Evolutionary conservation across 257 asterid species (phyloP).

Genomic region (Craterostigma plantagineum): DNA sequence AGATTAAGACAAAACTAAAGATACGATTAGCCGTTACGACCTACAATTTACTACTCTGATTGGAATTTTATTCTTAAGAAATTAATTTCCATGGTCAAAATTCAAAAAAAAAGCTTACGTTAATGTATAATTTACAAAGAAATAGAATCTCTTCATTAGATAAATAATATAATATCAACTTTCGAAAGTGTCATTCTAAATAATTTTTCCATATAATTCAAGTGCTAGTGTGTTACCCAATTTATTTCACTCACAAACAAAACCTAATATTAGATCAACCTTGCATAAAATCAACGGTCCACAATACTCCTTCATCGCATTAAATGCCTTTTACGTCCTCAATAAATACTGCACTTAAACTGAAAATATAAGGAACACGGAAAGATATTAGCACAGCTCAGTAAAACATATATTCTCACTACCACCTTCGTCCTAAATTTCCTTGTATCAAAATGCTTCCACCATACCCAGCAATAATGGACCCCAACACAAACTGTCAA

Average conservation of each 20-base stretch:
- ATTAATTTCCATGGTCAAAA: too few species aligned
- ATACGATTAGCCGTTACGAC: too few species aligned
- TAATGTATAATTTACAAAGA: too few species aligned
- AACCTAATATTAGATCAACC: slow-evolving; percentile 17
- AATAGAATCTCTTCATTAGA: too few species aligned
- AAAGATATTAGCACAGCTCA: too few species aligned
- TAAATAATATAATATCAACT: too few species aligned
- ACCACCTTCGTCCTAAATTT: slow-evolving; percentile 7
- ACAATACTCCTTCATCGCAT: slow-evolving; percentile 12
- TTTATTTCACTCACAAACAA: not conserved
- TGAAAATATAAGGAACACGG: slow-evolving; percentile 8
- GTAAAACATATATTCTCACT: slow-evolving; percentile 10
- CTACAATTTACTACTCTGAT: too few species aligned
- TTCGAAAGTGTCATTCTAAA: too few species aligned
- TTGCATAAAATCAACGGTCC: too few species aligned
- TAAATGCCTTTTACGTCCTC: slow-evolving; percentile 18
- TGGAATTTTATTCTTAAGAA: too few species aligned
- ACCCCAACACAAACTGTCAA: slow-evolving; percentile 7
- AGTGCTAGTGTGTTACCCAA: not conserved
- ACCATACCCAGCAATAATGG: slow-evolving; percentile 17
- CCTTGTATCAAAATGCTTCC: slow-evolving; percentile 8
- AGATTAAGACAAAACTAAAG: not conserved
- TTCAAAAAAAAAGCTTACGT: too few species aligned
- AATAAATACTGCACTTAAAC: slow-evolving; percentile 19
- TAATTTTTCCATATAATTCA: too few species aligned